phyloP scores from a whole-genome alignment of 371 early-diverging fungal genomes.

The Entomophthora muscae region DNA sequence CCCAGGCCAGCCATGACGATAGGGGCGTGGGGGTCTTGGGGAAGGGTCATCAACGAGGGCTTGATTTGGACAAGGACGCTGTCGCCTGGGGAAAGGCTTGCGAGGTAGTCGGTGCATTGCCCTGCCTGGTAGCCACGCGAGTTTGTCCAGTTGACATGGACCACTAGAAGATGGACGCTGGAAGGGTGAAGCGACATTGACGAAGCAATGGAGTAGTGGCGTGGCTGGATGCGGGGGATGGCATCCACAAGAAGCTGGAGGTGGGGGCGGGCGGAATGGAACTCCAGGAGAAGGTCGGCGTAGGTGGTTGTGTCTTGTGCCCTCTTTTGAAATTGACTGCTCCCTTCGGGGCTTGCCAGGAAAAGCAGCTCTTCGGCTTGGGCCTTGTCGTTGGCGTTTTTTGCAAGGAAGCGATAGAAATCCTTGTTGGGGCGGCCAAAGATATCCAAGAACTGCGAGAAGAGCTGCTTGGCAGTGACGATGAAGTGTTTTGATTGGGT shows the following conservation, averaged over 20 bases:
- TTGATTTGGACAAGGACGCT: constrained; percentile 73
- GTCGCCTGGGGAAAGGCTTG: constrained; percentile 41
- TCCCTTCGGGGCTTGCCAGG: constrained; percentile 54
- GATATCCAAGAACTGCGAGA: constrained; percentile 66
- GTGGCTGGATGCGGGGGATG: constrained; percentile 75
- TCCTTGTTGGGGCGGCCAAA: constrained; percentile 88
- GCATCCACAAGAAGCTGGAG: constrained; percentile 44
- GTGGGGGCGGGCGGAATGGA: constrained; percentile 61
- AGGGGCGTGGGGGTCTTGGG: constrained; percentile 59
- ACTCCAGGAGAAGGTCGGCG: constrained; percentile 70
- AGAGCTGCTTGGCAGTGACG: constrained; percentile 47
- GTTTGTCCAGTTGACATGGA: constrained; percentile 73
- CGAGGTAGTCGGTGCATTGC: constrained; percentile 79
- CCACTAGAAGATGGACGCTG: constrained; percentile 73
- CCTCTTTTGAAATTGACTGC: constrained; percentile 59
- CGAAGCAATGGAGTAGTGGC: constrained; percentile 90
- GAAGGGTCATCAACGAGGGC: constrained; percentile 88
- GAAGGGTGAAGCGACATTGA: constrained; percentile 69
- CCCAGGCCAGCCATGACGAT: constrained; percentile 93
- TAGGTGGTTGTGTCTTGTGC: constrained; percentile 68
- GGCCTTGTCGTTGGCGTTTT: constrained; percentile 42
- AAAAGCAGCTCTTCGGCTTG: constrained; percentile 53
- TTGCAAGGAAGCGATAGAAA: constrained; percentile 67
- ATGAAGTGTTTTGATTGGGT: constrained; percentile 31
- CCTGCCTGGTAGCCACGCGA: constrained; percentile 43